phyloP scores from a whole-genome alignment of 2,329 filamentous ascomycete species.

The Myotisia sp. region DNA sequence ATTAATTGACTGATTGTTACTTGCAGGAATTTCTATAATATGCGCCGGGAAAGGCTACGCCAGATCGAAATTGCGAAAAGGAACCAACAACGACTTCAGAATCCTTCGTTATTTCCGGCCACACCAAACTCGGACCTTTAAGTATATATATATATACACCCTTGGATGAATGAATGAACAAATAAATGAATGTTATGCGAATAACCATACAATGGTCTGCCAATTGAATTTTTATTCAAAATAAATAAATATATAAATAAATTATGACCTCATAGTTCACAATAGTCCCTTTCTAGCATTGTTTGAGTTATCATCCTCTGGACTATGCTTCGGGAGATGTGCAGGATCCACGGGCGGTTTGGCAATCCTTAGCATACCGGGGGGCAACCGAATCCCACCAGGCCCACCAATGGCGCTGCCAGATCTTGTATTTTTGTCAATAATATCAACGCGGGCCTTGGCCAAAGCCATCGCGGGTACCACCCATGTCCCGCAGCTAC shows the following conservation, averaged over 20 bases:
- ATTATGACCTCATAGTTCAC: not conserved
- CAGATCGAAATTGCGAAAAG: conserved; percentile 66
- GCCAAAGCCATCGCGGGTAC: conserved; percentile 80
- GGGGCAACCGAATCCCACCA: conserved; percentile 27
- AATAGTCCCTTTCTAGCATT: not conserved
- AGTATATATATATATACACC: conserved; percentile 3
- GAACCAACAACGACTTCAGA: conserved; percentile 64
- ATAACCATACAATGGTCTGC: no score
- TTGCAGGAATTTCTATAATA: conserved; percentile 66
- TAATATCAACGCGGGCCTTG: conserved; percentile 67
- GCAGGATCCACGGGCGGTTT: no score
- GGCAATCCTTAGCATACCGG: conserved; percentile 20
- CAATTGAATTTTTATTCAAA: no score
- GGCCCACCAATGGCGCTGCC: conserved; percentile 14
- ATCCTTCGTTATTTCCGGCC: conserved; percentile 69
- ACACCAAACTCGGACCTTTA: conserved; percentile 51
- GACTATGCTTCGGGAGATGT: not conserved
- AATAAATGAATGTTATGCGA: no score
- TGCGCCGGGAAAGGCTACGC: conserved; percentile 63
- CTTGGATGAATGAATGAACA: not conserved
- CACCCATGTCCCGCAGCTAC: conserved; percentile 81
- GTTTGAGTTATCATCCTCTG: not conserved
- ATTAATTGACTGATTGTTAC: not conserved
- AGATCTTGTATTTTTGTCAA: conserved; percentile 19
- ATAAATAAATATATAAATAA: not conserved